Evolutionary conservation across 805 yeast species (phyloP).

Genomic region (Candida ortonii): DNA sequence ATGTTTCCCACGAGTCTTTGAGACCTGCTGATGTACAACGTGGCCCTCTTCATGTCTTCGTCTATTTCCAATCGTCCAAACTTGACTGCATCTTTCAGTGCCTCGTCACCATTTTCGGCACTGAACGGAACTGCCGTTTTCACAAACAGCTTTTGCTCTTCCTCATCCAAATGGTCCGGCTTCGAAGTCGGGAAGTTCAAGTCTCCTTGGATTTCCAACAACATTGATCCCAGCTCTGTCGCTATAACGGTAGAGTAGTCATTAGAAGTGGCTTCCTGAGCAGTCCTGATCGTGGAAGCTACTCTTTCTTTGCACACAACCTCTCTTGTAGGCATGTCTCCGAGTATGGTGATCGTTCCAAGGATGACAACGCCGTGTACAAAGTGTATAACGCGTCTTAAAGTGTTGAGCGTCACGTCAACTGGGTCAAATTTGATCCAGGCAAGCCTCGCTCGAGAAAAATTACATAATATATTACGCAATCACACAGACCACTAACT

Average conservation of each 20-base stretch:
- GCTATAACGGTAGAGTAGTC: constrained; percentile 32
- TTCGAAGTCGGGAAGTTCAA: constrained; percentile 45
- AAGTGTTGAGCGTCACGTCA: no score
- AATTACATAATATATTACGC: no score
- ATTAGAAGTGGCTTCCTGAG: constrained; percentile 1
- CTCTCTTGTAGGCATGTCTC: constrained; percentile 28
- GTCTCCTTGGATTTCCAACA: constrained; percentile 75
- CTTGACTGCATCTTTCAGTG: constrained; percentile 40
- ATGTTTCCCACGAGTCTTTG: constrained; percentile 66
- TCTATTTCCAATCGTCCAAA: constrained; percentile 51
- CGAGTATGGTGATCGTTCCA: no score
- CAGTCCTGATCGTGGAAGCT: constrained; percentile 8
- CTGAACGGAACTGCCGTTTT: constrained; percentile 24
- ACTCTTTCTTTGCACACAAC: constrained; percentile 18
- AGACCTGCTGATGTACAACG: constrained; percentile 62
- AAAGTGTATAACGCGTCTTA: no score
- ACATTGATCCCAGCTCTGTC: constrained; percentile 57
- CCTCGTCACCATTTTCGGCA: constrained; percentile 2
- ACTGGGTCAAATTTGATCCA: no score
- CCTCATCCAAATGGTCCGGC: constrained; percentile 33
- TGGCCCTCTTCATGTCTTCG: constrained; percentile 44
- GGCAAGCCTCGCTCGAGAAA: no score
- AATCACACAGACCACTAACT: no score
- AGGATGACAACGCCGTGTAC: no score
- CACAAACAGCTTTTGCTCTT: constrained; percentile 36